Conservation (phyloP, 768 basidiomycete species). For the Mycena polygramma region DNA sequence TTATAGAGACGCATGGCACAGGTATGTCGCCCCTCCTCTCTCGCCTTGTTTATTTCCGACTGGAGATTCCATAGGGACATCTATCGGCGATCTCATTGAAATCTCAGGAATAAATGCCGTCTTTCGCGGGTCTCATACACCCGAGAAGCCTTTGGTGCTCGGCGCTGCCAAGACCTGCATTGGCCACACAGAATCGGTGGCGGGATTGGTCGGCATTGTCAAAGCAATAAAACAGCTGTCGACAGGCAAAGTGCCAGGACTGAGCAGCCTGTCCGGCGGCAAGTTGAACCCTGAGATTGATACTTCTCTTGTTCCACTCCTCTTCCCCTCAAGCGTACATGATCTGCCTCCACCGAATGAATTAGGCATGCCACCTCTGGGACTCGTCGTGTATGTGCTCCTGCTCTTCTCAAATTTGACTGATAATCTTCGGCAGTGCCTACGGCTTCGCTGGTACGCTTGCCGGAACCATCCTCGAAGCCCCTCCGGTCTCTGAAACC, state of each 20-base stretch:
- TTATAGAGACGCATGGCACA: conserved; percentile 54
- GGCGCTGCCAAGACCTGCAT: conserved; percentile 51
- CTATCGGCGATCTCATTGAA: conserved; percentile 52
- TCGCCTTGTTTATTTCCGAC: no score
- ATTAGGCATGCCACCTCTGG: conserved; percentile 40
- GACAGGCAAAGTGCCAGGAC: conserved; percentile 46
- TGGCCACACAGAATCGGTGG: conserved; percentile 51
- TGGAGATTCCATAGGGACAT: no score
- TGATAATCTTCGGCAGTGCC: conserved; percentile 41
- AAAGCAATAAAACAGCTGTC: conserved; percentile 46
- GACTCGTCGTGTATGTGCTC: conserved; percentile 48
- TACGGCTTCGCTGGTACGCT: conserved; percentile 55
- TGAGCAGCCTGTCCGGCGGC: conserved; percentile 45
- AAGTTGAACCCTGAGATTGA: conserved; percentile 52
- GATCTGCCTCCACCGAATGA: conserved; percentile 36
- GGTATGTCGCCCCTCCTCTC: conserved; percentile 35
- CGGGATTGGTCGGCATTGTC: conserved; percentile 50
- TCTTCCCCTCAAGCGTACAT: conserved; percentile 43
- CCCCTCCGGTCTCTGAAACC: conserved; percentile 24
- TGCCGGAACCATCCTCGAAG: conserved; percentile 50
- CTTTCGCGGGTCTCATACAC: conserved; percentile 47
- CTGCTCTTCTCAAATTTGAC: neutral
- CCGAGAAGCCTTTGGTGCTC: conserved; percentile 47
- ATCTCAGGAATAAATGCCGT: conserved; percentile 53
- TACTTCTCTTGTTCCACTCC: conserved; percentile 46